Conservation (phyloP, 108 stramenopile genomes). For the Epipyxis sp. region DNA sequence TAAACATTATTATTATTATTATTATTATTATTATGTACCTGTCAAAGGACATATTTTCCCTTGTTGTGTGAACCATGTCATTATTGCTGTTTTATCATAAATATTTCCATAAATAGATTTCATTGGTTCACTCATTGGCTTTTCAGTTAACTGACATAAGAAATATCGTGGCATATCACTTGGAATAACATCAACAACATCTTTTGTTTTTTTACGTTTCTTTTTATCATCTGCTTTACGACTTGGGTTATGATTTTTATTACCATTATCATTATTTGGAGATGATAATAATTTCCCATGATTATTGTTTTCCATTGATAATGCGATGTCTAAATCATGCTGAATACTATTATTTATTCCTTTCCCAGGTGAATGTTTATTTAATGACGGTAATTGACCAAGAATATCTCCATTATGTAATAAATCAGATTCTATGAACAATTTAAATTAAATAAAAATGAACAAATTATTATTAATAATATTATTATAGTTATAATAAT, state of each 20-base stretch:
- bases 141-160: slow-evolving; percentile 46
- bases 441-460: too few species aligned
- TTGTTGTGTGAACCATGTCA: slow-evolving; percentile 54
- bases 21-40: too few species aligned
- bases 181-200: too few species aligned
- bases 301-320: too few species aligned
- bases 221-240: not conserved
- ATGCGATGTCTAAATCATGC: too few species aligned
- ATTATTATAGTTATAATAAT: too few species aligned
- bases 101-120: slow-evolving; percentile 52
- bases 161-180: slow-evolving; percentile 44
- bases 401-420: slow-evolving; percentile 48
- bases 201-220: slow-evolving; percentile 15
- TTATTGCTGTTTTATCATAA: slow-evolving; percentile 48
- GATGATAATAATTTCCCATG: not conserved
- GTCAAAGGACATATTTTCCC: slow-evolving; percentile 57
- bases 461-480: too few species aligned
- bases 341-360: too few species aligned
- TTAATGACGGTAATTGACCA: slow-evolving; percentile 48
- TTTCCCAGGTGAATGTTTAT: slow-evolving; percentile 14
- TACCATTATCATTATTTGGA: too few species aligned
- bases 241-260: slow-evolving; percentile 13
- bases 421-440: too few species aligned
- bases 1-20: too few species aligned
- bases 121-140: slow-evolving; percentile 49